phyloP scores from a whole-genome alignment of 225 moss, liverwort and hornwort genomes.

The Climacium dendroides region DNA sequence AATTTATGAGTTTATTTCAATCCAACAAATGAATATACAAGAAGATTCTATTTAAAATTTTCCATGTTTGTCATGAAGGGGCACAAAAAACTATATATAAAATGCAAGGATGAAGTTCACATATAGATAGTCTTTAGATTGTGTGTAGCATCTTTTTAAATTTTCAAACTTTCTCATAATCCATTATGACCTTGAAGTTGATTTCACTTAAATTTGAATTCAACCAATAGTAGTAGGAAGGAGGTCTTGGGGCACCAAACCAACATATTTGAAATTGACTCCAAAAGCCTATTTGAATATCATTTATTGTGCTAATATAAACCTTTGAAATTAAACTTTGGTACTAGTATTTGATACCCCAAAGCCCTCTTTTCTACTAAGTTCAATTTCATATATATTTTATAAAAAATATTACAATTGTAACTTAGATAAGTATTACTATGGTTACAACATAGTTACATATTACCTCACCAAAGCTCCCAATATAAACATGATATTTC shows the following conservation, averaged over 20 bases:
- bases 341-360: background rate
- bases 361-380: background rate
- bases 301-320: background rate
- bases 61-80: background rate
- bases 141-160: background rate
- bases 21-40: background rate
- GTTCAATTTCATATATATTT: background rate
- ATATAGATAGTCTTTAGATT: background rate
- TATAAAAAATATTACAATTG: background rate
- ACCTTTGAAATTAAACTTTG: background rate
- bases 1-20: background rate
- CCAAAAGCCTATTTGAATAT: background rate
- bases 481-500: background rate
- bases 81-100: background rate
- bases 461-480: background rate
- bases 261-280: background rate
- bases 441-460: background rate
- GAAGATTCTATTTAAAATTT: background rate
- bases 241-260: fast-evolving
- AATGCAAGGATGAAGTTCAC: background rate
- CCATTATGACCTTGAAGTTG: background rate
- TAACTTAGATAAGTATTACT: background rate
- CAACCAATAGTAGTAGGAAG: background rate
- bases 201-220: background rate
- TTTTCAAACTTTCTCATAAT: background rate